Base-by-base conservation (phyloP, 108 stramenopile genomes). In the Nitzschia sp. region DNA sequence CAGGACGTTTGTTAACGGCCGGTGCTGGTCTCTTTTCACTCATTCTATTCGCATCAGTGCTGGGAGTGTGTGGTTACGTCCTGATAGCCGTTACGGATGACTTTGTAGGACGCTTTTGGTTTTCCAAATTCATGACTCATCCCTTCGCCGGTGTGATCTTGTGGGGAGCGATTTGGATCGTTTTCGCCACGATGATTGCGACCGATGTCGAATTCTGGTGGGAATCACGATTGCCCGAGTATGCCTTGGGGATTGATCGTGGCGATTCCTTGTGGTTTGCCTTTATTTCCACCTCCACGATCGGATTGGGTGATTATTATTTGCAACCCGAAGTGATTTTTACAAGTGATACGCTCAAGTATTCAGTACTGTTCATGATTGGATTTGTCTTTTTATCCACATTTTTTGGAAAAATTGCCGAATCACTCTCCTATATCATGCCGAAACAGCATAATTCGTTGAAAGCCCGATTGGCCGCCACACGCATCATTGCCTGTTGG, bases 201-300 rank as follows among this genome's bases (percentile, higher is more conserved):
- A 16, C 13, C 0, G 22, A 58, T 21, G 73, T 19, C 15, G 71
- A 22, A 45, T 13, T 35, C 25, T 74, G 73, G 73, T 45, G 66
- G 63, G 0, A 0, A 15, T n/a, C 57, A 1, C 54, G 72, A n/a
- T 17, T 67, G 19, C 71, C 48, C 33, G 59, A 19, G 47, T 60
- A 28, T 60, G 27, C 15, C 4, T 56, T 45, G 25, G 63, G 6
- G 65, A 5, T 0, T 21, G 17, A 45, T 63, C 32, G 6, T 48
- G 66, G 53, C 15, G 83, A 85, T 64, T 58, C 77, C 16, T 76
- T 69, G 22, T 85, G 83, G 83, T 85, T 70, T 60, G 55, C 69
- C 3, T 82, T 54, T 35, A 60, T 85, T 28, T 68, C 68, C 21
- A 76, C 66, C 3, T 76, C 82, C 19, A 83, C 82, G 6, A 70